A percentile compares a stretch with the other conserved stretches of the same genome.
phyloP scores from a whole-genome alignment of 257 asterid species.

The Marsdenia floribunda region DNA sequence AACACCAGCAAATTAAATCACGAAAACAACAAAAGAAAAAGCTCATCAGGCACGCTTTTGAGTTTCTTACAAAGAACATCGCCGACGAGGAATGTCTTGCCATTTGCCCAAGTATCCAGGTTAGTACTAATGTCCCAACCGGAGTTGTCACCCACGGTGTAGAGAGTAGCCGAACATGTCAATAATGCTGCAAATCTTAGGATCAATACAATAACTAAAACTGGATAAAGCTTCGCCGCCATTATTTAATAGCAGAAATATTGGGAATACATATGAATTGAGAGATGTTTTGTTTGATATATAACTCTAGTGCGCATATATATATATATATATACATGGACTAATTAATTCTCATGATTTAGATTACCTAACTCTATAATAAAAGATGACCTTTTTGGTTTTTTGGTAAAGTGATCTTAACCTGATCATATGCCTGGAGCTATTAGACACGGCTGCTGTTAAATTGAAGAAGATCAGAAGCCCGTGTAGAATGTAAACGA shows the following conservation, averaged over 20 bases:
- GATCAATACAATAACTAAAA: constrained; percentile 21
- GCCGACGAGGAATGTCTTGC: constrained; percentile 48
- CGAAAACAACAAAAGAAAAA: neutral
- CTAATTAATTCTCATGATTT: constrained; percentile 18
- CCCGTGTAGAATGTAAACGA: neutral
- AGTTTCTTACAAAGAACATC: constrained; percentile 53
- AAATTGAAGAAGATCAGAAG: neutral
- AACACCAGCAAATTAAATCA: neutral
- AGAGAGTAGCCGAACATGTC: constrained; percentile 43
- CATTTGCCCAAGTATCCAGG: constrained; percentile 57
- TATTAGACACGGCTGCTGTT: too few relatives aligned
- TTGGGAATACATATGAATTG: neutral
- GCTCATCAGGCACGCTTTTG: neutral
- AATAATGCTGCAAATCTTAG: constrained; percentile 11
- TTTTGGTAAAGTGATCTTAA: too few relatives aligned
- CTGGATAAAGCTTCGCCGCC: constrained; percentile 34
- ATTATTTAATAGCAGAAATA: constrained; percentile 16
- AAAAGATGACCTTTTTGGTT: neutral
- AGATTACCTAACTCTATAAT: constrained; percentile 48
- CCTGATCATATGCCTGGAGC: too few relatives aligned
- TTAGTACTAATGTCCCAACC: constrained; percentile 96
- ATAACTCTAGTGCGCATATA: neutral
- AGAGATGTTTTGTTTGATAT: constrained; percentile 7
- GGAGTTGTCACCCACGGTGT: constrained; percentile 60
- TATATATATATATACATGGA: neutral